phyloP scores from a whole-genome alignment of 2,329 filamentous ascomycete species.

The Colletotrichum scovillei region DNA sequence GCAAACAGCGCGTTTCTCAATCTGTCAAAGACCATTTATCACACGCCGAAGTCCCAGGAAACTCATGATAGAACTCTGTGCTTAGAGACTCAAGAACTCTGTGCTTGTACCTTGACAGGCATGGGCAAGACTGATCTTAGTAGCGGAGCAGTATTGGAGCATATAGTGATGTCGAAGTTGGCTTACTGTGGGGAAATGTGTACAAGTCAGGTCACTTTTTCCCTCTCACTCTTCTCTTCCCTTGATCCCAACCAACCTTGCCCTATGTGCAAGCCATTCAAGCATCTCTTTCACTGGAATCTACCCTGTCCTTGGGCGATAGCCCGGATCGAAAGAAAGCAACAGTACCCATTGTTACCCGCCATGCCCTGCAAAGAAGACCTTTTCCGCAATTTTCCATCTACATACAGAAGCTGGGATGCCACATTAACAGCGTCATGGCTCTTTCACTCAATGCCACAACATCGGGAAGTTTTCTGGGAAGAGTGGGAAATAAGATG shows the following conservation, averaged over 20 bases:
- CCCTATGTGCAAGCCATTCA: neutral
- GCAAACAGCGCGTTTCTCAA: neutral
- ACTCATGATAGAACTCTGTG: neutral
- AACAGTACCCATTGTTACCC: slow-evolving; percentile 21
- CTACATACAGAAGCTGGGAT: neutral
- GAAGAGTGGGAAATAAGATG: slow-evolving; percentile 24
- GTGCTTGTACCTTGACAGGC: neutral
- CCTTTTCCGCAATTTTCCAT: neutral
- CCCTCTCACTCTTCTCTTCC: neutral
- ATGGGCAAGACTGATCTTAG: neutral
- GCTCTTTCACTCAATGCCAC: neutral
- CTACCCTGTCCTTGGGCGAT: neutral
- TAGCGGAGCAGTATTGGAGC: neutral
- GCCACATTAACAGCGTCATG: neutral
- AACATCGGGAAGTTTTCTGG: neutral
- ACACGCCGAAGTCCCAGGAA: neutral
- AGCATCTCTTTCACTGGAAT: neutral
- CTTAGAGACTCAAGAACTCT: neutral
- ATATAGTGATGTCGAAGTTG: neutral
- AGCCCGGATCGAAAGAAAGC: neutral
- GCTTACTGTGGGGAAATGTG: neutral
- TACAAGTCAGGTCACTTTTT: slow-evolving; percentile 4
- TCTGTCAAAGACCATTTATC: neutral
- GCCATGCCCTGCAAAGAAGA: neutral
- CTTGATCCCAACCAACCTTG: neutral